Percentiles rank a stretch among this genome's conserved stretches.
Conservation (phyloP, 305 asterid genomes). For the Petunia hybrid region DNA sequence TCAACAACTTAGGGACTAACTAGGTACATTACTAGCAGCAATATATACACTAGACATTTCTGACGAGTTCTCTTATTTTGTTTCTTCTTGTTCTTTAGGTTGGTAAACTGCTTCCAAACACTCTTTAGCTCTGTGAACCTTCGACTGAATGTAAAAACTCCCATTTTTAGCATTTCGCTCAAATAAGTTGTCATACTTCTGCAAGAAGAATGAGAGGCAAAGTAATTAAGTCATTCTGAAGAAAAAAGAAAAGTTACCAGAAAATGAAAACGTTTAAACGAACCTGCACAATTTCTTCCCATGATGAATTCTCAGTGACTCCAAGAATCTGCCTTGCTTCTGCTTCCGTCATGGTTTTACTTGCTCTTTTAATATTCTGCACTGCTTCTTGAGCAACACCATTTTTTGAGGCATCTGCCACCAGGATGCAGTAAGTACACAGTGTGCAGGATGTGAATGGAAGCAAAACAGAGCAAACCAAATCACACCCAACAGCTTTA, state of each 20-base stretch:
- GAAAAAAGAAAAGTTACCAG: neutral
- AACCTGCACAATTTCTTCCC: slow-evolving; percentile 84
- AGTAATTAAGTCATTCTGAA: neutral
- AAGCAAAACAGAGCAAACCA: neutral
- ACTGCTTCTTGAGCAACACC: slow-evolving; percentile 90
- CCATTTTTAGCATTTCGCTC: slow-evolving; percentile 51
- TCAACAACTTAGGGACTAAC: neutral
- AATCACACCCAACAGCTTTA: neutral
- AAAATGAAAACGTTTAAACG: neutral
- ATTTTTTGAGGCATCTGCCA: slow-evolving; percentile 73
- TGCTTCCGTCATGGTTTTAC: slow-evolving; percentile 70
- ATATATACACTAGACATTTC: neutral
- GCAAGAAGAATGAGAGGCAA: slow-evolving; percentile 32
- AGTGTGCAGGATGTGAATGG: neutral
- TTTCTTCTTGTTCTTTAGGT: slow-evolving; percentile 31
- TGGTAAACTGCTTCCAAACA: slow-evolving; percentile 45
- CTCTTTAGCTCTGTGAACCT: slow-evolving; percentile 57
- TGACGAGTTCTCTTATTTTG: neutral
- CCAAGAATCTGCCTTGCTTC: slow-evolving; percentile 94
- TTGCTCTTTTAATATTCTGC: slow-evolving; percentile 55
- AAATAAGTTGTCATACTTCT: slow-evolving; percentile 53
- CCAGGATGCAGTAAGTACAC: slow-evolving; percentile 14
- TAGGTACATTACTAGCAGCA: neutral
- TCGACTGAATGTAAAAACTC: slow-evolving; percentile 57
- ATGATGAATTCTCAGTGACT: slow-evolving; percentile 64